Evolutionary conservation across 768 basidiomycete species (phyloP).

Genomic region (Tricholomella constricta): DNA sequence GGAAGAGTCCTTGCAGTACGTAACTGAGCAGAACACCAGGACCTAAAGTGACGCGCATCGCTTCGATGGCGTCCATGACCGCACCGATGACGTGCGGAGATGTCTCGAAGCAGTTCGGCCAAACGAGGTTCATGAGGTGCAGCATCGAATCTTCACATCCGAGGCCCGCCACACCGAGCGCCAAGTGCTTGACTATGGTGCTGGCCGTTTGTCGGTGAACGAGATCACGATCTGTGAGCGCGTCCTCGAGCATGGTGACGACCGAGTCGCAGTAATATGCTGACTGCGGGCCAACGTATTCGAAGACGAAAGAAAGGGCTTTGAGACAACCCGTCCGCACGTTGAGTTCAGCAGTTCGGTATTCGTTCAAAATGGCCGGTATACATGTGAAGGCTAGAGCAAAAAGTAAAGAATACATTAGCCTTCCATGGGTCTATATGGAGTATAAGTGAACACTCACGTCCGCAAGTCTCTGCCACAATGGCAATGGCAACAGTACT

Average conservation of each 20-base stretch:
- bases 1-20: constrained; percentile 93
- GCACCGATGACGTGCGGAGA: constrained; percentile 98
- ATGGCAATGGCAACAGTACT: constrained; percentile 98
- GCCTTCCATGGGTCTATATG: background rate
- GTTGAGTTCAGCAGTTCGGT: constrained; percentile 96
- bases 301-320: constrained; percentile 97
- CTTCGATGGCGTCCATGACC: constrained; percentile 97
- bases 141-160: constrained; percentile 98
- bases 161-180: constrained; percentile 93
- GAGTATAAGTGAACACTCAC: constrained; percentile 39
- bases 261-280: constrained; percentile 97
- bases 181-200: constrained; percentile 97
- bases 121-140: constrained; percentile 96
- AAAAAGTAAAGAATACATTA: constrained; percentile 1
- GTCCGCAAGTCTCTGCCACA: constrained; percentile 91
- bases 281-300: constrained; percentile 97
- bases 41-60: constrained; percentile 94
- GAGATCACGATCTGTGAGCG: constrained; percentile 95
- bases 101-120: constrained; percentile 99
- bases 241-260: constrained; percentile 97
- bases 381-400: constrained; percentile 91
- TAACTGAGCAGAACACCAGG: constrained; percentile 93
- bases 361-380: constrained; percentile 97
- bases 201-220: constrained; percentile 98
- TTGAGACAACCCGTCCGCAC: constrained; percentile 99